Percentiles rank a stretch among this genome's conserved stretches.
Conservation (phyloP, 2,329 filamentous ascomycete species). For the Rutstroemia sp. region DNA sequence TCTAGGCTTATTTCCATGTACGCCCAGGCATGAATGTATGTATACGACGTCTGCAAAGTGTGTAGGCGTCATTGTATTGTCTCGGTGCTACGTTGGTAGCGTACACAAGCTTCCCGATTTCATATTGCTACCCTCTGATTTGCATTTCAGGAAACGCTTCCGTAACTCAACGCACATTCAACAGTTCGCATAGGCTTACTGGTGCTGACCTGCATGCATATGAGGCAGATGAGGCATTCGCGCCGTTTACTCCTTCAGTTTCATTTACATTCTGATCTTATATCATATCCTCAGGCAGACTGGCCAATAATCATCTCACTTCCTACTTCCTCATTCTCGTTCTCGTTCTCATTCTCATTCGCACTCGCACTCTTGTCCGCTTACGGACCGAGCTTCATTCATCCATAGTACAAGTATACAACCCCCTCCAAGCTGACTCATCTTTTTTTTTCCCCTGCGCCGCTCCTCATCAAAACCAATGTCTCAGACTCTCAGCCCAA, state of each 20-base stretch:
- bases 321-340: neutral
- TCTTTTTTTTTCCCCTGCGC: neutral
- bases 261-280: too few species aligned
- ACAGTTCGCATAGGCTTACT: neutral
- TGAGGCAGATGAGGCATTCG: neutral
- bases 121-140: too few species aligned
- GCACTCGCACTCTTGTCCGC: neutral
- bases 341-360: neutral
- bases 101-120: too few species aligned
- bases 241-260: too few species aligned
- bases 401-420: too few species aligned
- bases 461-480: neutral
- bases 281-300: neutral
- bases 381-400: neutral
- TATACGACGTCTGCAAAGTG: neutral
- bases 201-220: conserved; percentile 7
- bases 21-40: neutral
- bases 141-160: neutral
- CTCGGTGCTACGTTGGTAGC: neutral
- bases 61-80: neutral
- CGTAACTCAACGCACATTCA: neutral
- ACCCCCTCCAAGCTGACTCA: neutral
- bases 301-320: neutral
- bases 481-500: neutral
- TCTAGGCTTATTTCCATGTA: neutral